These are phyloP conservation scores for Hirschioporus abietinus DNA, from an alignment of 768 basidiomycete species.

Conservation along the genomic window DNA sequence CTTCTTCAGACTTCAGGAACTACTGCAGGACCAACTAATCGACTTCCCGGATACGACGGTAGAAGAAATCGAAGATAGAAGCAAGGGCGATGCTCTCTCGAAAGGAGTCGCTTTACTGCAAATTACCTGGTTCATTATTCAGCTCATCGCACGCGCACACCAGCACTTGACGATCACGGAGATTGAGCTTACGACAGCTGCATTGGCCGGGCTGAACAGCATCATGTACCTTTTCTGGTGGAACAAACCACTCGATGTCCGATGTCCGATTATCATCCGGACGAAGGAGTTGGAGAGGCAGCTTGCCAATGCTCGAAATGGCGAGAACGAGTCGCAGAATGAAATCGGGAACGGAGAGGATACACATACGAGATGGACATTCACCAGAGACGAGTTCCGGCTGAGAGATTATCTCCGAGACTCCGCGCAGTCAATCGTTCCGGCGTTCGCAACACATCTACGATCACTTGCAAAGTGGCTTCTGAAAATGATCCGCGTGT, in stretches of 20 bases:
- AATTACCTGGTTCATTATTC: constrained; percentile 28
- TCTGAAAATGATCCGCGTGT: too few relatives aligned
- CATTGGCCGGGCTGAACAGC: constrained; percentile 26
- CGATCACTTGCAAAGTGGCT: too few relatives aligned
- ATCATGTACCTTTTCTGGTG: constrained; percentile 32
- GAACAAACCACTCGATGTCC: constrained; percentile 34
- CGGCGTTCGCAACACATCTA: too few relatives aligned
- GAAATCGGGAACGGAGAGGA: neutral
- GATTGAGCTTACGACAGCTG: constrained; percentile 31
- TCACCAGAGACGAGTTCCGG: neutral
- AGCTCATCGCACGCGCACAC: constrained; percentile 21
- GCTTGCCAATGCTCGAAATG: too few relatives aligned
- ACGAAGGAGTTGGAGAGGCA: neutral
- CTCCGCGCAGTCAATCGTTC: neutral
- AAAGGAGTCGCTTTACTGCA: constrained; percentile 29
- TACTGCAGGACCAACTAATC: neutral
- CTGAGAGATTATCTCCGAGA: neutral
- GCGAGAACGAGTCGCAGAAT: neutral
- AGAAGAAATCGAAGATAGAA: constrained; percentile 24
- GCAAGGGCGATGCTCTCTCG: constrained; percentile 27
- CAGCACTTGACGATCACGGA: constrained; percentile 5
- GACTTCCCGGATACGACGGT: constrained; percentile 11
- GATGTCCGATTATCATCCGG: constrained; percentile 9
- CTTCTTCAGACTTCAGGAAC: neutral
- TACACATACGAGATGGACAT: too few relatives aligned